Evolutionary conservation across 1,139 yeast species (phyloP), one percentile per base, ranked within the genome.

Genomic region (Lodderomyces beijingensis): DNA sequence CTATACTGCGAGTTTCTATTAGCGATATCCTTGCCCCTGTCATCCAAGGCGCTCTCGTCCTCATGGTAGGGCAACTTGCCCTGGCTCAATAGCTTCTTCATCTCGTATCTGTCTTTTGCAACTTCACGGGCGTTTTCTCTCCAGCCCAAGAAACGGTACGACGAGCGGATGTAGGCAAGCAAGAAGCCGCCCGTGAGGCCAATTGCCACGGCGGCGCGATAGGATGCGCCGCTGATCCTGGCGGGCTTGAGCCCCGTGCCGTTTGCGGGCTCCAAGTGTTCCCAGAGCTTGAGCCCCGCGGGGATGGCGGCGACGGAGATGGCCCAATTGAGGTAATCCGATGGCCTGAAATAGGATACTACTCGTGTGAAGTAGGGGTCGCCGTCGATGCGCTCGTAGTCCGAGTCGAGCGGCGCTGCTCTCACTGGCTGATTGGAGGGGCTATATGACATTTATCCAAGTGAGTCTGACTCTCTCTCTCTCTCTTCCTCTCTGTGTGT

Each of bases 1-100:
- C 95, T 77, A 54, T 78, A 79, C 47, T 80, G 84, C 16, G 94
- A 81, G 66, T 84, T 82, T 63, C 88, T 76, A 51, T 84, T 79
- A 43, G 95, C 79, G 44, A 83, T 68, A 48, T 79, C 84, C 57
- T 85, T 85, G 50, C 80, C 60, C 67, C 88, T 77, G 45, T 79
- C 84, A 38, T 78, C 74, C 55, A 85, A 69, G 16, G 59, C 61
- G 23, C 80, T 70, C 52, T 67, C 69, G 32, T 83, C 81, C 44
- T 68, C 73, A 43, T 62, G 68, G 55, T 78, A 83, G 31, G 93
- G 87, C 38, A 79, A 71, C 50, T 71, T 69, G 25, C 84, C 89
- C 51, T 75, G 63, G 27, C 85, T 71, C 40, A 85, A 72, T 45
- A 79, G 70, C 47, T 70, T 65, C 59, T 83, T 84, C 43, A 81